Evolutionary conservation across 1,284 basidiomycete genomes (phyloP), one percentile per base, ranked within the genome.

Genomic region (Rhizoctonia solani): DNA sequence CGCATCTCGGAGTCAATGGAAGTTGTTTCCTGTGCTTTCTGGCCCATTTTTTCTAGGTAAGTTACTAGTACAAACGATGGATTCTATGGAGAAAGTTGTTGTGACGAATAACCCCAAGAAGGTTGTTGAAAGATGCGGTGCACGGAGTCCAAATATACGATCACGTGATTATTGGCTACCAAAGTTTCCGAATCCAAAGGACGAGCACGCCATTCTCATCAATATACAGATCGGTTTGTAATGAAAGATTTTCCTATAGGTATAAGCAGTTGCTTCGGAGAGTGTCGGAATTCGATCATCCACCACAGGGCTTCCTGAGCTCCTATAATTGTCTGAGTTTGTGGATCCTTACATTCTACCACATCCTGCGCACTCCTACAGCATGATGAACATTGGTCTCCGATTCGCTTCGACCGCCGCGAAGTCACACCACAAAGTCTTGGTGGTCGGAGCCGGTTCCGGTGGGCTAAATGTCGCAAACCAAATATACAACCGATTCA

Each of bases 401-500:
- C 46, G 68, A 44, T 54, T 70, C 32, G 66, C 69, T 13, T 69
- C 72, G 4, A 74, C 76, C 6, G 68, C 73, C 19, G 73, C 73
- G 34, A 71, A 74, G 30, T 73, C 75, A 46, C 76, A 76, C 69
- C 78, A 79, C 73, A 80, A 80, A 73, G 75, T 81, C 53, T 72
- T 81, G 27, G 78, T 81, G 54, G 75, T 81, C 54, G 79, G 79
- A 54, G 79, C 75, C 93, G 92, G 92, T 56, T 86, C 87, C 21
- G 93, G 82, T 52, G 93, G 93, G 52, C 77, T 95, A 63, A 82
- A 85, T 46, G 87, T 88, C 49, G 92, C 92, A 53, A 87, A 89
- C 75, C 92, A 95, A 77, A 85, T 98, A 50, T 90, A 89, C 77
- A 83, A 87, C 73, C 82, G 87, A 25, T 93, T 96, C 78, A 83